Base-by-base conservation (phyloP, 805 yeast genomes). In the Spathaspora gorwiae region DNA sequence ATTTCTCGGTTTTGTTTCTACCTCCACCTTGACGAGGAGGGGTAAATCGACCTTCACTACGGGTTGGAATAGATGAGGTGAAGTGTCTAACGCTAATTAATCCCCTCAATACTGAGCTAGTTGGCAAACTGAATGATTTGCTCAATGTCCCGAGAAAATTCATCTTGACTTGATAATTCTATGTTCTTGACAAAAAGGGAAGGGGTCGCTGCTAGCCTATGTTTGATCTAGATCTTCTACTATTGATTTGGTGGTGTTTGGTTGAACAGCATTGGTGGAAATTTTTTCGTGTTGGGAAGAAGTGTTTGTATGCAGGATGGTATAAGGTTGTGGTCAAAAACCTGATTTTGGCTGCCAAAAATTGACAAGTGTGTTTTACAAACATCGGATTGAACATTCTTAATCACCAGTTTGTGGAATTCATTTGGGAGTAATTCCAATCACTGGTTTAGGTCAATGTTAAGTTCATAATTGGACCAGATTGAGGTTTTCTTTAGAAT, bases 1-100 rank as follows among this genome's bases (percentile, higher is more conserved):
- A 71, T 55, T 68, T 70, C 48, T 69, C 73, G 36, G 50, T 45
- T 39, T 45, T 11, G 37, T 49, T 27, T 47, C 42, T 36, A 31
- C 35, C 31, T 5, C 43, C 31, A 10, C 29, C 33, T 13, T 42
- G 26, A 14, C 40, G 24, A 35, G 51, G 32, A n/a, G 45, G 26
- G 14, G 42, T 41, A 19, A 47, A 40, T 37, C 19, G 39, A 39
- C 46, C 39, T 24, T 35, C 3, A 32, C 10, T 40, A 8, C 43
- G 33, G 6, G 32, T 35, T 13, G 44, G 26, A 14, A 40, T 19
- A 35, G 51, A 35, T 14, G 45, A 31, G 24, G 42, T 41, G 29
- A 47, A 40, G 32, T 27, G 39, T 42, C 46, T 41, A 27, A 33
- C 3, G 15, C 10, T 40, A 13, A 35, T 41, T n/a, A 19, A 26